Evolutionary conservation across 2,329 filamentous ascomycete species (phyloP).

Genomic region (Golovinomyces cichoracearum): DNA sequence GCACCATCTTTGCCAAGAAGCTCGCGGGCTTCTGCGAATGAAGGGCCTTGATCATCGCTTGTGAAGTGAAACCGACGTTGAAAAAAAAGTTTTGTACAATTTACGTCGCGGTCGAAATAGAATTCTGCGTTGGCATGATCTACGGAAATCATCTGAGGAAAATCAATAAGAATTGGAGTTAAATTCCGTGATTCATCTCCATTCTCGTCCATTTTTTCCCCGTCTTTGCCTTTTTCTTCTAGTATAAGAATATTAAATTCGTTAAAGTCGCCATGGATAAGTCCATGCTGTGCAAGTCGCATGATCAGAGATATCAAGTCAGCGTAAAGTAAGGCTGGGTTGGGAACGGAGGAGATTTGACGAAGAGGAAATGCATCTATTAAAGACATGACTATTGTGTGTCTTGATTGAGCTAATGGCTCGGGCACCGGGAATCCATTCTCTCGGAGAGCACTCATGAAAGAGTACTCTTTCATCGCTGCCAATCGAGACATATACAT

Average conservation of each 20-base stretch:
- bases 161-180: conserved; percentile 76
- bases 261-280: conserved; percentile 97
- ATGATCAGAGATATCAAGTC: conserved; percentile 74
- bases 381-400: conserved; percentile 88
- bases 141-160: conserved; percentile 93
- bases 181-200: conserved; percentile 17
- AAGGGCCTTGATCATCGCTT: conserved; percentile 56
- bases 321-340: conserved; percentile 69
- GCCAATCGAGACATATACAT: conserved; percentile 93
- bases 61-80: conserved; percentile 68
- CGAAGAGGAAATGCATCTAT: conserved; percentile 79
- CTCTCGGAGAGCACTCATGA: conserved; percentile 64
- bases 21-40: conserved; percentile 63
- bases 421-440: conserved; percentile 77
- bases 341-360: conserved; percentile 59
- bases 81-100: conserved; percentile 89
- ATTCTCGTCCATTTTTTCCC: conserved; percentile 16
- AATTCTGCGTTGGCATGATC: conserved; percentile 82
- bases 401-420: conserved; percentile 67
- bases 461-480: conserved; percentile 79
- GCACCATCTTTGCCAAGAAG: conserved; percentile 36
- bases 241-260: conserved; percentile 96
- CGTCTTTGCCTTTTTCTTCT: conserved; percentile 33
- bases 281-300: conserved; percentile 53
- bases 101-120: conserved; percentile 91